Base-by-base conservation (phyloP, 2,329 filamentous ascomycete genomes). In the Amphichorda felina region DNA sequence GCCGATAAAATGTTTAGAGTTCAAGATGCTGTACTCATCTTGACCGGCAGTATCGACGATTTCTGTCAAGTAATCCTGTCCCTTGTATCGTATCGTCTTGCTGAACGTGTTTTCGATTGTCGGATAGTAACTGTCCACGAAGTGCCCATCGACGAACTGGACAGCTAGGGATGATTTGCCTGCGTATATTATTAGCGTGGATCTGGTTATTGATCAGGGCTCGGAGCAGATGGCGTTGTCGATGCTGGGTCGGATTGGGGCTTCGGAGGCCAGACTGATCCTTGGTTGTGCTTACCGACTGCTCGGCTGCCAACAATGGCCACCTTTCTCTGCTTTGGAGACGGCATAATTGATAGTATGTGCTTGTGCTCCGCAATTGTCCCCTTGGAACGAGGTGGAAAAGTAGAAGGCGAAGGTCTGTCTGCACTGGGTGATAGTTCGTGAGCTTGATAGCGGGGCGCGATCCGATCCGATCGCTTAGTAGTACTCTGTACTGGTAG, bases 21-120 rank as follows among this genome's bases (percentile, higher is more conserved):
- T 96, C 42, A 98, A 70, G 45, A 96, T 95, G 55, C 85, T 94
- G 68, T 98, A 98, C 62, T 98, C 91, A 67, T 98, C 91, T 71
- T 94, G 88, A 41, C 91, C 91, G 36, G 91, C 91, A 19, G 91
- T 98, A 57, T 98, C 91, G 57, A 98, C 91, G 51, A 98, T 96
- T 64, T 98, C 91, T 10, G 88, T 94, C 35, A 84, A 79, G 60
- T 79, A 98, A 45, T 96, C 91, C 59, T 95, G 86, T 34, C 83
- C 82, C 61, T 91, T 94, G 60, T 83, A 82, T 50, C 85, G 82
- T 57, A 98, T 94, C 47, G 87, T 80, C 59, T 94, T 94, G 68
- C 82, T 93, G 58, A 98, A 98, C 3, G 89, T 96, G 60, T 96
- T 98, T 61, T 98, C 91, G 52, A 98, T 96, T 28, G 91, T 98